phyloP scores from a whole-genome alignment of 371 early-diverging fungal species.

The Apophysomyces ossiformis region DNA sequence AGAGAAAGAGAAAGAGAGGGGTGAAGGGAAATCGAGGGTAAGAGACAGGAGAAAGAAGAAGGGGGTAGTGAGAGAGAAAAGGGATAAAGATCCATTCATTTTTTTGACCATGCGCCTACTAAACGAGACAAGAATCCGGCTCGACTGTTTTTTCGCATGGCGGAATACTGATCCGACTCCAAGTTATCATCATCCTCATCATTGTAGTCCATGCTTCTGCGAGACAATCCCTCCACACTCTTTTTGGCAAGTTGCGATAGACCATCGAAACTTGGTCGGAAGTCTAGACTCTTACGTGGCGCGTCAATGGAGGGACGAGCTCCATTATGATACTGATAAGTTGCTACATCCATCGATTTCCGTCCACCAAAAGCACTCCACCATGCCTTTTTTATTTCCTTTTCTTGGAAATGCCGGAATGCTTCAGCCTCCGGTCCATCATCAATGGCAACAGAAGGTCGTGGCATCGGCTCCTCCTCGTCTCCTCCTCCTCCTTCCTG shows the following conservation, averaged over 20 bases:
- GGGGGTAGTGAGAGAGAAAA: too few relatives aligned
- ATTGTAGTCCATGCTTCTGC: conserved; percentile 24
- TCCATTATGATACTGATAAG: conserved; percentile 15
- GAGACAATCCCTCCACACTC: conserved; percentile 26
- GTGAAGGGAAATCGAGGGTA: conserved; percentile 2
- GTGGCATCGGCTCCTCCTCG: conserved; percentile 28
- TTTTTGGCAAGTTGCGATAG: conserved; percentile 30
- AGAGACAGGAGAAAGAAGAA: neutral
- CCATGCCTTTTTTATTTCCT: conserved; percentile 41
- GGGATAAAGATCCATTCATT: conserved; percentile 12
- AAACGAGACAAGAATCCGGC: conserved; percentile 38
- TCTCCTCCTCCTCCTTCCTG: conserved; percentile 5
- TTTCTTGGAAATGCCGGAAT: conserved; percentile 33
- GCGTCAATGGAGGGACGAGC: conserved; percentile 19
- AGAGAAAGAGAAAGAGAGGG: neutral
- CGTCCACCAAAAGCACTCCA: conserved; percentile 41
- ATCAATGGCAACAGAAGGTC: conserved; percentile 29
- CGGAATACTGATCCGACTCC: conserved; percentile 23
- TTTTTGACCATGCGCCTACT: conserved; percentile 37
- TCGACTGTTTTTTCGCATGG: conserved; percentile 15
- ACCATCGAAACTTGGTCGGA: conserved; percentile 40
- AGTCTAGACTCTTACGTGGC: conserved; percentile 35
- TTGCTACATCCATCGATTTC: conserved; percentile 33
- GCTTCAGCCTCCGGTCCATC: conserved; percentile 36
- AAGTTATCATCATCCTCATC: conserved; percentile 6